Percentiles rank a stretch among this genome's conserved stretches.
phyloP scores from a whole-genome alignment of 2,329 filamentous ascomycete genomes.

The Lachnellula suecica region DNA sequence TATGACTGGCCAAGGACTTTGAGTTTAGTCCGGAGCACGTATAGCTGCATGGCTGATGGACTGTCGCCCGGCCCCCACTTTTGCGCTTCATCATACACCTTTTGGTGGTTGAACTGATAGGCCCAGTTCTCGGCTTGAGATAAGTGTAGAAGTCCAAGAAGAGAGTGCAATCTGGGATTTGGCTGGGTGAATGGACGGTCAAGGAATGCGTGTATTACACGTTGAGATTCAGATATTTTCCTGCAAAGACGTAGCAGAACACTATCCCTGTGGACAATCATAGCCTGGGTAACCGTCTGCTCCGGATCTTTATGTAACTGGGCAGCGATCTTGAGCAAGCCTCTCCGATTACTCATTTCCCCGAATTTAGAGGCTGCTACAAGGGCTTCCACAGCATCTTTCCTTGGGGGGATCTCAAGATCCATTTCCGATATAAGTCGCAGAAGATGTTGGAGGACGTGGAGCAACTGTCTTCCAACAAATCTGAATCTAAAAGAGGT shows the following conservation, averaged over 20 bases:
- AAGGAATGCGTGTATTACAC: slow-evolving; percentile 10
- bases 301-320: slow-evolving; percentile 4
- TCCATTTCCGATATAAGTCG: background rate
- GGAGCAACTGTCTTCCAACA: slow-evolving; percentile 6
- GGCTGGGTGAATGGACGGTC: slow-evolving; percentile 1
- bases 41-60: slow-evolving; percentile 10
- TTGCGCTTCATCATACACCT: slow-evolving; percentile 11
- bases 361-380: slow-evolving; percentile 11
- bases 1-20: slow-evolving; percentile 10
- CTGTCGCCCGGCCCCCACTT: slow-evolving; percentile 7
- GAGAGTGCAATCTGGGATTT: slow-evolving; percentile 8
- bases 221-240: slow-evolving; percentile 10
- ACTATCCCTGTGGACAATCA: slow-evolving; percentile 10
- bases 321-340: slow-evolving; percentile 5
- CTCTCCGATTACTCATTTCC: slow-evolving; percentile 4
- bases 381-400: slow-evolving; percentile 9
- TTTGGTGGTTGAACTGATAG: slow-evolving; percentile 8
- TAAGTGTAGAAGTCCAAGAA: slow-evolving; percentile 10
- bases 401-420: slow-evolving; percentile 7
- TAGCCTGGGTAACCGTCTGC: slow-evolving; percentile 5
- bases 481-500: slow-evolving; percentile 8
- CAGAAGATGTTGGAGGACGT: slow-evolving; percentile 10
- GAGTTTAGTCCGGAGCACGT: slow-evolving; percentile 10
- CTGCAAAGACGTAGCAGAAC: slow-evolving; percentile 7
- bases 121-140: slow-evolving; percentile 12